Evolutionary conservation across 2,329 filamentous ascomycete species (phyloP).

Genomic region (Diplodia corticola): DNA sequence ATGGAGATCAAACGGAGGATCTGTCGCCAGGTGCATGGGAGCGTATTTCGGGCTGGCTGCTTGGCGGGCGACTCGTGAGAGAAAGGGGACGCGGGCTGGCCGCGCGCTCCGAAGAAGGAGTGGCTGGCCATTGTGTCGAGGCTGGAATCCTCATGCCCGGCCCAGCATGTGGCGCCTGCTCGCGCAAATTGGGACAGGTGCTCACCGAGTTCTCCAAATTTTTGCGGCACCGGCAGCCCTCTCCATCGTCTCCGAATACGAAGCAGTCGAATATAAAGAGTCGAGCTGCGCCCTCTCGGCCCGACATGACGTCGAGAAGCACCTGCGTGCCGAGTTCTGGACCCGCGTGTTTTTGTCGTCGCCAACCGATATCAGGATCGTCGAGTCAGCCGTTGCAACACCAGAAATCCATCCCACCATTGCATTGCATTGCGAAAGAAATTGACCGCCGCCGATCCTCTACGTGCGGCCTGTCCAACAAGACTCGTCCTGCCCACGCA

Average conservation of each 20-base stretch:
- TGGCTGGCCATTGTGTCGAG: background rate
- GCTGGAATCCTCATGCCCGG: conserved; percentile 1
- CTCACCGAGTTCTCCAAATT: conserved; percentile 11
- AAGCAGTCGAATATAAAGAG: conserved; percentile 1
- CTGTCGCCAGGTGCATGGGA: conserved; percentile 8
- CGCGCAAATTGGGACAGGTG: conserved; percentile 1
- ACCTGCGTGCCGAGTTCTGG: background rate
- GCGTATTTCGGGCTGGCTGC: conserved; percentile 5
- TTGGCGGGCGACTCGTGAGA: conserved; percentile 19
- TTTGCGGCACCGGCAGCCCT: background rate
- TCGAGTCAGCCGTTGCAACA: background rate
- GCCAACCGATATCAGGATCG: conserved; percentile 12
- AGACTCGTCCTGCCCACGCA: no score
- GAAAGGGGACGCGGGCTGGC: conserved; percentile 13
- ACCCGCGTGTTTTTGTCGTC: background rate
- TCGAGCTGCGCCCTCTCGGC: conserved; percentile 4
- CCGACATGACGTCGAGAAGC: conserved; percentile 6
- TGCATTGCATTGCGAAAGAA: conserved; percentile 2
- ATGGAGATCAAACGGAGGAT: conserved; percentile 18
- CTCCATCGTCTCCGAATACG: conserved; percentile 16
- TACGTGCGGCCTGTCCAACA: no score
- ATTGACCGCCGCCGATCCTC: no score
- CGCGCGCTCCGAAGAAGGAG: conserved; percentile 10
- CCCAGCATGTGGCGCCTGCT: conserved; percentile 12
- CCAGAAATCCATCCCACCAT: background rate